Evolutionary conservation across 768 basidiomycete genomes (phyloP).

Genomic region (Tylopilus plumbeoviolaceoides): DNA sequence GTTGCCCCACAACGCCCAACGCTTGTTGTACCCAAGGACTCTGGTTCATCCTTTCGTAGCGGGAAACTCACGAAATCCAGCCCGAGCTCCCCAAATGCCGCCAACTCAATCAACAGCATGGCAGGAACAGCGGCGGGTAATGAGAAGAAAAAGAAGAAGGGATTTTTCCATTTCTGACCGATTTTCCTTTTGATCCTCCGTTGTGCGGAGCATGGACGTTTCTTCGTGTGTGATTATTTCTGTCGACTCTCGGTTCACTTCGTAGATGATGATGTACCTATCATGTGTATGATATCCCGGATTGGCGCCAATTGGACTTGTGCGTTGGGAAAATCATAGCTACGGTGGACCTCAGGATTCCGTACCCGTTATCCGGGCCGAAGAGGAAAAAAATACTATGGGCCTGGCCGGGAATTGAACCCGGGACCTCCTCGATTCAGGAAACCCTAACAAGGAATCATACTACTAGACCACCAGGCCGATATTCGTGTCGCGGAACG

Average conservation of each 20-base stretch:
- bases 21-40: conserved; percentile 26
- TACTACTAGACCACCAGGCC: conserved; percentile 54
- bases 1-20: conserved; percentile 29
- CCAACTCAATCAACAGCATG: conserved; percentile 45
- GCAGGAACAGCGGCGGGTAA: conserved; percentile 37
- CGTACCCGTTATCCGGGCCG: too few relatives aligned
- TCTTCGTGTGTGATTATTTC: not conserved
- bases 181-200: not conserved
- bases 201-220: not conserved
- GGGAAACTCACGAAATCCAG: conserved; percentile 32
- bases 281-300: conserved; percentile 10
- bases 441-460: conserved; percentile 49
- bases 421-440: conserved; percentile 54
- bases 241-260: not conserved
- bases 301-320: conserved; percentile 9
- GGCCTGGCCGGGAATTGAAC: conserved; percentile 59
- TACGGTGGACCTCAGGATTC: too few relatives aligned
- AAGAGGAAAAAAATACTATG: too few relatives aligned
- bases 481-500: fast-evolving
- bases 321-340: not conserved
- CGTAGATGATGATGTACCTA: not conserved
- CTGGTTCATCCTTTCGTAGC: conserved; percentile 11
- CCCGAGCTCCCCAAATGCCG: conserved; percentile 48
- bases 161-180: conserved; percentile 60
- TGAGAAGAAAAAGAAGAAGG: conserved; percentile 73